These are phyloP conservation scores for Strobilomyces dryophilus DNA, from an alignment of 768 basidiomycete species.

Conservation along the genomic window DNA sequence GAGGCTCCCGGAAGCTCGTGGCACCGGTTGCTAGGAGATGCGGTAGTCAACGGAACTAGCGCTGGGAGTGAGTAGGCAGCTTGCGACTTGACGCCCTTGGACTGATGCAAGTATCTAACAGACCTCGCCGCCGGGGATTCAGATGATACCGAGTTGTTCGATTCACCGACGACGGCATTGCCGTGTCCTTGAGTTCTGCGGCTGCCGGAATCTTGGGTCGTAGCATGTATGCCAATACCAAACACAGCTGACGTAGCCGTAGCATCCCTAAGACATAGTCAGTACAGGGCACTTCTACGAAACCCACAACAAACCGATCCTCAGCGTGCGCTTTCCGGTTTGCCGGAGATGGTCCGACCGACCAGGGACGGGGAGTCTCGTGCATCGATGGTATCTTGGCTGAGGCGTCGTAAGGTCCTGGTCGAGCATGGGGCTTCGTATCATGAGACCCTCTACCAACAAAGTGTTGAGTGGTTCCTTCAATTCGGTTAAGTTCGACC, in stretches of 20 bases:
- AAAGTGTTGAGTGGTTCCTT: not conserved
- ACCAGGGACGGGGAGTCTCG: not conserved
- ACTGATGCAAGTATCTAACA: not conserved
- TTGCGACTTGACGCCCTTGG: not conserved
- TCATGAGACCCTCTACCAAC: constrained; percentile 8
- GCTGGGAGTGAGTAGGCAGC: not conserved
- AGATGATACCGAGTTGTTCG: not conserved
- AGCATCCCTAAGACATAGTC: constrained; percentile 8
- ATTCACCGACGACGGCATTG: not conserved
- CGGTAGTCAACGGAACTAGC: not conserved
- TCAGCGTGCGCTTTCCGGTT: not conserved
- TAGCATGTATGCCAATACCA: not conserved
- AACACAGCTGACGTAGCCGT: not conserved
- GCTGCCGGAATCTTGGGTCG: not conserved
- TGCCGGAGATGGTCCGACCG: not conserved
- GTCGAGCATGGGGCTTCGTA: constrained; percentile 7
- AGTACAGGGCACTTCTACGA: not conserved
- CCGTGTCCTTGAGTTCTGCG: not conserved
- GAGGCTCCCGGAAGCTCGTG: not conserved
- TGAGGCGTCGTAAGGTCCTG: not conserved
- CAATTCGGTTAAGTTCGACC: not conserved
- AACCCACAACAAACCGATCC: constrained; percentile 8
- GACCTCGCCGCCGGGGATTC: not conserved
- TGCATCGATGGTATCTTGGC: not conserved
- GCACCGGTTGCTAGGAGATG: not conserved